Evolutionary conservation across 495 filamentous ascomycete genomes (phyloP).

Genomic region (Wilcoxina mikolae): DNA sequence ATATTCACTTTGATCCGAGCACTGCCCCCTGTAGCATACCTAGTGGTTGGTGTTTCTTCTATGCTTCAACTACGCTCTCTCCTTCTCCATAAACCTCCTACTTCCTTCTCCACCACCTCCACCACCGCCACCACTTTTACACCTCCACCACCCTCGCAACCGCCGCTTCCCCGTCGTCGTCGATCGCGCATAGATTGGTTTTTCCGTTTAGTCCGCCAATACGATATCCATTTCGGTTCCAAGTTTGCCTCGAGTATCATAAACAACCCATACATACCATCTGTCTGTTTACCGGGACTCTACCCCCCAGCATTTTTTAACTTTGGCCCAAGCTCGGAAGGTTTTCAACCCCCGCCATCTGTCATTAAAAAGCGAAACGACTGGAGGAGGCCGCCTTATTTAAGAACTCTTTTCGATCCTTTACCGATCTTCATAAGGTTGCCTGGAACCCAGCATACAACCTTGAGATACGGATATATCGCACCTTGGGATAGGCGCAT

Average conservation of each 20-base stretch:
- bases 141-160: neutral
- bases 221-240: no score
- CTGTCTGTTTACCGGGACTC: no score
- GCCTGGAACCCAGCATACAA: no score
- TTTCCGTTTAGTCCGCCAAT: neutral
- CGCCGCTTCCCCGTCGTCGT: neutral
- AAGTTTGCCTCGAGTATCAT: no score
- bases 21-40: neutral
- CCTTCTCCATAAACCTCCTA: neutral
- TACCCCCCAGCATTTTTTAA: no score
- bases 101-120: neutral
- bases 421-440: no score
- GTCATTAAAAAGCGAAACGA: no score
- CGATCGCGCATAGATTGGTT: neutral
- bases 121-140: neutral
- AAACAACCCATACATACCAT: no score
- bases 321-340: no score
- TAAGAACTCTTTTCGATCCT: no score
- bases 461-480: conserved; percentile 60
- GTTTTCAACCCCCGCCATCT: no score
- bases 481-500: conserved; percentile 39
- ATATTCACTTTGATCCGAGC: neutral
- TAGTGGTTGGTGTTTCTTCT: neutral
- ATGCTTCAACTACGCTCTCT: neutral
- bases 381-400: no score